phyloP scores from a whole-genome alignment of 2,329 filamentous ascomycete genomes.

The Phialophora macrospora region DNA sequence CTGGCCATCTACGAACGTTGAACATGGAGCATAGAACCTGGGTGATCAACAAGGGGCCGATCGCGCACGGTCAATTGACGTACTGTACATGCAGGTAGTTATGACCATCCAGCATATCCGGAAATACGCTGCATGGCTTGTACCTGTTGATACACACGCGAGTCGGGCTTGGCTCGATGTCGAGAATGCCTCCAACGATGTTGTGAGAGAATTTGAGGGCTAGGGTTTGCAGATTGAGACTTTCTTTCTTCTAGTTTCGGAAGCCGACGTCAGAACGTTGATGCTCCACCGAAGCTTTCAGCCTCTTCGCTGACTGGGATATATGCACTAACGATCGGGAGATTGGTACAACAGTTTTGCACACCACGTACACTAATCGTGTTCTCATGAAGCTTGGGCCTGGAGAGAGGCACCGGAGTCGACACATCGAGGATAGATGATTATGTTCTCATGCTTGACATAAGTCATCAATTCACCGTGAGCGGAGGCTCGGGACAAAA shows the following conservation, averaged over 20 bases:
- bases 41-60: background rate
- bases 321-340: no score
- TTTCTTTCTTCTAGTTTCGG: no score
- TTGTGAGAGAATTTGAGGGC: background rate
- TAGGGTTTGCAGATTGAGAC: background rate
- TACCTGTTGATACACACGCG: background rate
- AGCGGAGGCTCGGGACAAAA: background rate
- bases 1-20: background rate
- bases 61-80: no score
- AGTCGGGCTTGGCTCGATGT: background rate
- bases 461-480: background rate
- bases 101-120: background rate
- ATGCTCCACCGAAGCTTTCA: no score
- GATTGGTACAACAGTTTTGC: background rate
- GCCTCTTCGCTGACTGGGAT: no score
- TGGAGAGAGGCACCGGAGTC: background rate
- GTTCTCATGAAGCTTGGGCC: background rate
- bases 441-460: background rate
- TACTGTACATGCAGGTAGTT: no score
- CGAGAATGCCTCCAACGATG: background rate
- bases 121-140: background rate
- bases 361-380: background rate
- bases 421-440: background rate
- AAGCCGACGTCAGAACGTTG: no score
- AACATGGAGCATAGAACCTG: background rate